Evolutionary conservation across 139 green algal species (phyloP).

Genomic region (Spirogloea muscicola): DNA sequence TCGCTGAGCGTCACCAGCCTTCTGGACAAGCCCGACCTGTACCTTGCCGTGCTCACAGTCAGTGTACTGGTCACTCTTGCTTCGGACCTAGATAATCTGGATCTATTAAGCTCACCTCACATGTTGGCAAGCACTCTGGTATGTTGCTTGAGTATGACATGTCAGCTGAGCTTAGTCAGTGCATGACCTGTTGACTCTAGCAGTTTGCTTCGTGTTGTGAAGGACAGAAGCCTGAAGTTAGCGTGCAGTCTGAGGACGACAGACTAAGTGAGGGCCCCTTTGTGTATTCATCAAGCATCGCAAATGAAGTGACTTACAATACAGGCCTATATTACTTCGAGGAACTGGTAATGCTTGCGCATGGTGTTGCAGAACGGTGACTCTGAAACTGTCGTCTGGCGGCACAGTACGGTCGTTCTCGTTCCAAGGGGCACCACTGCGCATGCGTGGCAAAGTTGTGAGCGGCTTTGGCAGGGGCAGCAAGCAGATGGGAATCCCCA

Average conservation of each 20-base stretch:
- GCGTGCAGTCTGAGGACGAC: too few species aligned
- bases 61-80: too few species aligned
- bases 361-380: too few species aligned
- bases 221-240: background rate
- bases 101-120: background rate
- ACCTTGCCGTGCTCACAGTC: constrained; percentile 9
- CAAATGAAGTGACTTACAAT: background rate
- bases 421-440: constrained; percentile 36
- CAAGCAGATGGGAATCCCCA: constrained; percentile 81
- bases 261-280: too few species aligned
- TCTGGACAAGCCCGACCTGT: constrained; percentile 10
- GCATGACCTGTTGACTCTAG: background rate
- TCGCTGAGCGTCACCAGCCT: background rate
- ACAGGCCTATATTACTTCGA: background rate
- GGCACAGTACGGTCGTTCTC: constrained; percentile 9
- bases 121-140: background rate
- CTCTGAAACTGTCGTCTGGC: background rate
- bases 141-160: background rate
- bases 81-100: background rate
- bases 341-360: too few species aligned
- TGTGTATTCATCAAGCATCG: too few species aligned
- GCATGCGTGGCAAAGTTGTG: constrained; percentile 28
- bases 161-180: background rate
- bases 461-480: constrained; percentile 77
- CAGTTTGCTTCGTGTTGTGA: background rate